Evolutionary conservation across 2,329 filamentous ascomycete species (phyloP).

Genomic region (Metarhizium guizhouense): DNA sequence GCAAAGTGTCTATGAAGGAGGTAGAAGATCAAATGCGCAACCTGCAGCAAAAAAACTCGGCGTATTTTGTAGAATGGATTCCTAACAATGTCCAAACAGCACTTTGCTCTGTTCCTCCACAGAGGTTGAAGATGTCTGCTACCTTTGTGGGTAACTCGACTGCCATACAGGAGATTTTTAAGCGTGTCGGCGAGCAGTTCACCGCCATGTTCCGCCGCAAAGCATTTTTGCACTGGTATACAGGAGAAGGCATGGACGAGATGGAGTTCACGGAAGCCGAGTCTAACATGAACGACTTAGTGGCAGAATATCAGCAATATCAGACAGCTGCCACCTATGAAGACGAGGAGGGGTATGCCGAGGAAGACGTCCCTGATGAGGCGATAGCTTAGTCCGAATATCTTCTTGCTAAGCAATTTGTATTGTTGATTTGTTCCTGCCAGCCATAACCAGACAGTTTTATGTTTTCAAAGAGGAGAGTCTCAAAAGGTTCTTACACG

Average conservation of each 20-base stretch:
- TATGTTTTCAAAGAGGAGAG: too few species aligned
- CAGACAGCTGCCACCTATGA: constrained; percentile 97
- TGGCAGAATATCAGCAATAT: constrained; percentile 99
- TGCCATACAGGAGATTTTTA: constrained; percentile 99
- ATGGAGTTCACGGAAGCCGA: constrained; percentile 99
- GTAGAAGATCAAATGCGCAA: constrained; percentile 99
- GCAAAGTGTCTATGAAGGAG: constrained; percentile 99
- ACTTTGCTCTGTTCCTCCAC: constrained; percentile 95
- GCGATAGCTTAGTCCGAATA: too few species aligned
- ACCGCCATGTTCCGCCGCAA: constrained; percentile 99
- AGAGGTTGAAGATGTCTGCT: constrained; percentile 97
- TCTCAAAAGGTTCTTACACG: too few species aligned
- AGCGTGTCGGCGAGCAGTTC: constrained; percentile 99
- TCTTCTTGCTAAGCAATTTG: too few species aligned
- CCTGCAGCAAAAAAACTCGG: constrained; percentile 98
- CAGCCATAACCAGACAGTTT: too few species aligned
- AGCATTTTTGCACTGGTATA: constrained; percentile 99
- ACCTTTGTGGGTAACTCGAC: constrained; percentile 99
- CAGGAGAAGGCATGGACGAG: constrained; percentile 99
- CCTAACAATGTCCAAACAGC: constrained; percentile 99
- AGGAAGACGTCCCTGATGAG: constrained; percentile 63
- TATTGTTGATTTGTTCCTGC: too few species aligned
- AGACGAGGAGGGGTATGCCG: constrained; percentile 83
- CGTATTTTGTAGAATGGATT: constrained; percentile 99
- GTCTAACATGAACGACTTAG: constrained; percentile 99